A percentile compares a stretch with the other conserved stretches of the same genome.
Conservation (phyloP, 805 yeast species). For the Saitoella complicata region DNA sequence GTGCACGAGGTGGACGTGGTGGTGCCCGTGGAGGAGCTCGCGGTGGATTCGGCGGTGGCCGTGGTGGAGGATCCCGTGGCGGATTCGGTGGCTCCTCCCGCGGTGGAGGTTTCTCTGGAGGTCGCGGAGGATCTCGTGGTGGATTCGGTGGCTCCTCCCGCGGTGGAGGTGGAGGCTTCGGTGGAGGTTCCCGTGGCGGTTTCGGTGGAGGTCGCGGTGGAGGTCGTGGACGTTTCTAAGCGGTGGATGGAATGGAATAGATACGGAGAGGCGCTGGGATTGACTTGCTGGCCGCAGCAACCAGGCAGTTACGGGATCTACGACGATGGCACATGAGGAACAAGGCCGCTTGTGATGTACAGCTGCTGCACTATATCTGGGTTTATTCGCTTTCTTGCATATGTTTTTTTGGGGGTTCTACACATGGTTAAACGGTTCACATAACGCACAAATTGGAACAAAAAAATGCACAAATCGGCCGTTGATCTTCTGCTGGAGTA, state of each 20-base stretch:
- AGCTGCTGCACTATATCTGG: too few species aligned
- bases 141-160: conserved; percentile 19
- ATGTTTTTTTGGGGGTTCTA: too few species aligned
- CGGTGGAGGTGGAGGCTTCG: conserved; percentile 19
- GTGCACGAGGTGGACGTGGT: conserved; percentile 22
- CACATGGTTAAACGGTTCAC: too few species aligned
- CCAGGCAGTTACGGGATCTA: too few species aligned
- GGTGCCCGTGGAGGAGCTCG: conserved; percentile 21
- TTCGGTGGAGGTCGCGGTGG: conserved; percentile 17
- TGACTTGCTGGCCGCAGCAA: too few species aligned
- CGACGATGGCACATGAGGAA: too few species aligned
- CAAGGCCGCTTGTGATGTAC: too few species aligned
- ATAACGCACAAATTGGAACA: too few species aligned
- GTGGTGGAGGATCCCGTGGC: conserved; percentile 24
- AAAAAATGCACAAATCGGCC: too few species aligned
- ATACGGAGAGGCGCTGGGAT: too few species aligned
- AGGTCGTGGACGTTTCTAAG: conserved; percentile 8
- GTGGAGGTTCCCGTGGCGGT: conserved; percentile 17
- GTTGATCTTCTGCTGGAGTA: too few species aligned
- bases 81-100: conserved; percentile 26
- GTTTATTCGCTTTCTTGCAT: too few species aligned
- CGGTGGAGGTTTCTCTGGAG: conserved; percentile 16
- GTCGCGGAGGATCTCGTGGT: conserved; percentile 11
- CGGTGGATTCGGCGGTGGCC: conserved; percentile 21
- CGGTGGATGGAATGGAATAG: neutral